Conservation (phyloP, 305 asterid genomes). For the Solanum hybrid region DNA sequence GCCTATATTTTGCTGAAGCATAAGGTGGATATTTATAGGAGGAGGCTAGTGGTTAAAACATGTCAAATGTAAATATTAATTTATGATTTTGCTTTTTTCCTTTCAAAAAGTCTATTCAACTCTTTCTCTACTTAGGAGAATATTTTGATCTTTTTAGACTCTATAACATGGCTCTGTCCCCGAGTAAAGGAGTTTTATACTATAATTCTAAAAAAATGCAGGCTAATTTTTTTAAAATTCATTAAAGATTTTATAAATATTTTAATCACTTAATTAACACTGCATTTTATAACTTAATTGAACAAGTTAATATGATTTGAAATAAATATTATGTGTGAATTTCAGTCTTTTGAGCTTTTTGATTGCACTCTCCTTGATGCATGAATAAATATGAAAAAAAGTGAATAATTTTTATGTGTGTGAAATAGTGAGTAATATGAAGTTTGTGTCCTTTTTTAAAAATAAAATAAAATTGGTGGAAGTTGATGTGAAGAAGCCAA, state of each 20-base stretch:
- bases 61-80: not conserved
- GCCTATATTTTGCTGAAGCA: not conserved
- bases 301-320: not conserved
- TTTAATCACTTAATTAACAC: not conserved
- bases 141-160: not conserved
- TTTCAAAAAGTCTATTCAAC: not conserved
- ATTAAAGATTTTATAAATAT: not conserved
- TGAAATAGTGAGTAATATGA: not conserved
- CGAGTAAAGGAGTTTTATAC: not conserved
- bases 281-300: not conserved
- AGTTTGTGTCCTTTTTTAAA: not conserved
- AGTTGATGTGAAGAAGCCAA: not conserved
- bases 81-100: not conserved
- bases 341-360: not conserved
- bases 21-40: not conserved
- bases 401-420: not conserved
- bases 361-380: not conserved
- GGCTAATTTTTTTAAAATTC: not conserved
- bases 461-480: not conserved
- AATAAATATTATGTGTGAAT: not conserved
- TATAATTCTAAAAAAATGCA: not conserved
- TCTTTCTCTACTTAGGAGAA: not conserved
- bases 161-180: not conserved
- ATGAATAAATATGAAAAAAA: not conserved
- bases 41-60: not conserved